Evolutionary conservation across 345 rosid genomes (phyloP).

Genomic region (Eucalyptus sp.): DNA sequence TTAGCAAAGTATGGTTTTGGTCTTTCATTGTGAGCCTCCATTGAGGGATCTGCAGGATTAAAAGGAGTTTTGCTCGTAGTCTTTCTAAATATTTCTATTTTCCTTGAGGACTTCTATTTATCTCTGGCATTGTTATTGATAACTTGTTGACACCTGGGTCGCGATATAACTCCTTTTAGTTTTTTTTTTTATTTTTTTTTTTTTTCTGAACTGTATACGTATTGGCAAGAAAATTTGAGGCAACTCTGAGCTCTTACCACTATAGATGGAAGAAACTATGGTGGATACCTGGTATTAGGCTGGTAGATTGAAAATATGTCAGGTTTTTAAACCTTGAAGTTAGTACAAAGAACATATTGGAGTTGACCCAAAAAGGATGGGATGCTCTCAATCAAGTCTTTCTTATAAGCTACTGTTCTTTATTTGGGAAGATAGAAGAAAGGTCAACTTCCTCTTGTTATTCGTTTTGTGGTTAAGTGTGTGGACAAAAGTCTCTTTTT

Average conservation of each 20-base stretch:
- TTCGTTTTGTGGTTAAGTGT: background rate
- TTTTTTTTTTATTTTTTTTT: no score
- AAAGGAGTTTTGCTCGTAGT: background rate
- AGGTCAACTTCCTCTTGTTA: background rate
- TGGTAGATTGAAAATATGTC: background rate
- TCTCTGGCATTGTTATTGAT: background rate
- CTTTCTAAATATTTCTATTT: background rate
- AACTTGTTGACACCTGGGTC: background rate
- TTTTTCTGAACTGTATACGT: background rate
- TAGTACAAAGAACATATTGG: background rate
- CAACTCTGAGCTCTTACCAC: background rate
- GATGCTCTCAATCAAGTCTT: background rate
- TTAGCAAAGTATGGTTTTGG: background rate
- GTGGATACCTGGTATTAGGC: background rate
- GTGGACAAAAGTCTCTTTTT: background rate
- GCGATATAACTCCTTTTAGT: background rate
- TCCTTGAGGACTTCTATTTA: background rate
- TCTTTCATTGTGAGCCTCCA: background rate
- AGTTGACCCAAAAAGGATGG: background rate
- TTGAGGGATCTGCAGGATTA: background rate
- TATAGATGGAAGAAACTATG: background rate
- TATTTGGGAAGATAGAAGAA: background rate
- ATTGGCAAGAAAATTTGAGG: background rate
- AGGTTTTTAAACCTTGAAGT: background rate
- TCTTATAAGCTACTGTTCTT: background rate